A percentile compares a stretch with the other conserved stretches of the same genome.
These are phyloP conservation scores for Elaeagnus macrophylla DNA, from an alignment of 306 rosid species.

Conservation along the genomic window DNA sequence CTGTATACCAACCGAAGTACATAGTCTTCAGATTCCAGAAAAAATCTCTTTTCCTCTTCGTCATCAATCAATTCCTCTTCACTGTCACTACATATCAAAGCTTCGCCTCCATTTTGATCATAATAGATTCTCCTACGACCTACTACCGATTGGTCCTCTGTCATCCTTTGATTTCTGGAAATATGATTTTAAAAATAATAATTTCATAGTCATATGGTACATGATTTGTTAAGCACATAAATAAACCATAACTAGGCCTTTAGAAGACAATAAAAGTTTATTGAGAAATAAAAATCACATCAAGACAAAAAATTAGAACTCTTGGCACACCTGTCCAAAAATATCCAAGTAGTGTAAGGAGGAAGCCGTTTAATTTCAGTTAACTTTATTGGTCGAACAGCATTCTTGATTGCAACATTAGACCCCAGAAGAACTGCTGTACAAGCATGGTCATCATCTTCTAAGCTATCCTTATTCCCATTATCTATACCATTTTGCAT, in stretches of 20 bases:
- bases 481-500: slow-evolving; percentile 69
- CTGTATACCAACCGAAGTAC: slow-evolving; percentile 66
- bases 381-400: slow-evolving; percentile 87
- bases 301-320: too few species aligned
- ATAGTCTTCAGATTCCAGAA: slow-evolving; percentile 85
- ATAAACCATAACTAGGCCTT: too few species aligned
- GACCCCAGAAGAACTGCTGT: slow-evolving; percentile 94
- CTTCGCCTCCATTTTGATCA: slow-evolving; percentile 96
- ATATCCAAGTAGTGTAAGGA: slow-evolving; percentile 96
- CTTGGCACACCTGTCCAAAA: slow-evolving; percentile 75
- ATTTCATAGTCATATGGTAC: slow-evolving; percentile 5
- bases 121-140: slow-evolving; percentile 98
- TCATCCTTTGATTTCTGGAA: slow-evolving; percentile 96
- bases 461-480: slow-evolving; percentile 51
- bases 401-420: slow-evolving; percentile 81
- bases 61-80: slow-evolving; percentile 90
- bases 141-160: slow-evolving; percentile 93
- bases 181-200: slow-evolving; percentile 12
- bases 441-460: slow-evolving; percentile 65
- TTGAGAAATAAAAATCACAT: too few species aligned
- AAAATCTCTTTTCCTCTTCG: slow-evolving; percentile 82
- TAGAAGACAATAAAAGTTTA: too few species aligned
- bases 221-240: background rate
- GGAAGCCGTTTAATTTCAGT: slow-evolving; percentile 76
- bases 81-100: slow-evolving; percentile 96